Evolutionary conservation across 495 filamentous ascomycete species (phyloP), one percentile per base, ranked within the genome.

Genomic region (Trypethelium eluteriae): DNA sequence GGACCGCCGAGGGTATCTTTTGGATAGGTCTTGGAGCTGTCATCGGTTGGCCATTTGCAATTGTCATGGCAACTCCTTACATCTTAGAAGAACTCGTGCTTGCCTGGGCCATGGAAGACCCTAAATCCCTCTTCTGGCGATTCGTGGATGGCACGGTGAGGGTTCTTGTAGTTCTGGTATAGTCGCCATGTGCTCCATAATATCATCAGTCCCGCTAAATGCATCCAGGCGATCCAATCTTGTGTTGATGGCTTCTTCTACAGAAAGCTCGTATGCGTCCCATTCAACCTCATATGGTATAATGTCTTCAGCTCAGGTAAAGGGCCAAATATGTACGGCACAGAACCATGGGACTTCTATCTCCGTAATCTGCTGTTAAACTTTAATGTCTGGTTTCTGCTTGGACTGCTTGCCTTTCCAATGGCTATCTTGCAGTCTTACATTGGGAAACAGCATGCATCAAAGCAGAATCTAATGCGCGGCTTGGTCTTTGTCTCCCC

Each of bases 271-370:
- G 86, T 84, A 12, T 75, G 93, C 25, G 91, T 96, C 25, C 86
- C 93, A 7, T 89, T 90, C 80, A 96, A 96, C 71, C 97, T 99
- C 67, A 86, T 98, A 67, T 84, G 88, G 66, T 99, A 99, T 81
- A 99, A 99, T 75, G 83, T 99, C 39, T 91, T 98, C 71, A 88
- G 89, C 63, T 80, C 86, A 6, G 88, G 85, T 50, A 83, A 82
- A 74, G 94, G 95, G 0, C 95, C 95, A 1, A 83, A 94, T 62
- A 94, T 99, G 64, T 99, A 96, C 73, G 95, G 95, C 36, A 95
- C 90, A 25, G 95, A 99, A 73, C 91, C 93, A 39, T 97, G 94
- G 95, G 86, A 90, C 49, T 99, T 98, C 76, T 99, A 99, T 75
- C 79, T 96, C 69, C 87, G 87, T 70, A 99, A 99, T 72, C 82